Evolutionary conservation across 345 rosid genomes (phyloP).

Genomic region (Linum trigynum): DNA sequence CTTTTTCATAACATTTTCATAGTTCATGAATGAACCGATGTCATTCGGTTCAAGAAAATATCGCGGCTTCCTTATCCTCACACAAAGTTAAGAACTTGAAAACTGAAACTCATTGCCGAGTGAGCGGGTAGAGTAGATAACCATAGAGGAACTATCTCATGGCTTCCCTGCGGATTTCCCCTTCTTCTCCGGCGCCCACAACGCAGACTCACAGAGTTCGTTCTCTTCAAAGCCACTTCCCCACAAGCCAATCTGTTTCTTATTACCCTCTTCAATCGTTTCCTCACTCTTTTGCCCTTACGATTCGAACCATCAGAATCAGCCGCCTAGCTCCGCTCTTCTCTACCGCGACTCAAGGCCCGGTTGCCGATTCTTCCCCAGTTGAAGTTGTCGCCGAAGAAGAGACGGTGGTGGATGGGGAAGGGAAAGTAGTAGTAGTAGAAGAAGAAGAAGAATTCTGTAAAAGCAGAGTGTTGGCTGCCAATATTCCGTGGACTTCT

Average conservation of each 20-base stretch:
- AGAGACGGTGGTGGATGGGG: neutral
- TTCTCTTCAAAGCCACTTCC: slow-evolving; percentile 17
- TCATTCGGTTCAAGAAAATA: no score
- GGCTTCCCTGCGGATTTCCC: neutral
- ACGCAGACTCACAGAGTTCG: neutral
- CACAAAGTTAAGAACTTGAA: no score
- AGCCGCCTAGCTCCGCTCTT: slow-evolving; percentile 17
- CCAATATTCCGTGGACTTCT: slow-evolving; percentile 66
- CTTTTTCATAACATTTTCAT: no score
- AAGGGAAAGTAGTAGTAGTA: slow-evolving; percentile 3
- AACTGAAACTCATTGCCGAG: no score
- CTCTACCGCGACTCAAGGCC: slow-evolving; percentile 38
- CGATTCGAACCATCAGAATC: slow-evolving; percentile 19
- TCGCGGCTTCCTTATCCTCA: no score
- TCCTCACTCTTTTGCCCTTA: slow-evolving; percentile 4
- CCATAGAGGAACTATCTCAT: no score
- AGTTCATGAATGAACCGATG: no score
- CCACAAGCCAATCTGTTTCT: slow-evolving; percentile 8
- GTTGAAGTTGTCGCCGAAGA: slow-evolving; percentile 8
- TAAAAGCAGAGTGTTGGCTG: slow-evolving; percentile 49
- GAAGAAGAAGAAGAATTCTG: slow-evolving; percentile 35
- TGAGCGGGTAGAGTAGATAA: no score
- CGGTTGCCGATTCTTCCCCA: slow-evolving; percentile 18
- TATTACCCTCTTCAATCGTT: slow-evolving; percentile 13
- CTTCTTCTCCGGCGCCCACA: neutral